Percentiles rank a stretch among this genome's conserved stretches.
These are phyloP conservation scores for Grifola frondosa DNA, from an alignment of 1,284 basidiomycete genomes.

Conservation along the genomic window DNA sequence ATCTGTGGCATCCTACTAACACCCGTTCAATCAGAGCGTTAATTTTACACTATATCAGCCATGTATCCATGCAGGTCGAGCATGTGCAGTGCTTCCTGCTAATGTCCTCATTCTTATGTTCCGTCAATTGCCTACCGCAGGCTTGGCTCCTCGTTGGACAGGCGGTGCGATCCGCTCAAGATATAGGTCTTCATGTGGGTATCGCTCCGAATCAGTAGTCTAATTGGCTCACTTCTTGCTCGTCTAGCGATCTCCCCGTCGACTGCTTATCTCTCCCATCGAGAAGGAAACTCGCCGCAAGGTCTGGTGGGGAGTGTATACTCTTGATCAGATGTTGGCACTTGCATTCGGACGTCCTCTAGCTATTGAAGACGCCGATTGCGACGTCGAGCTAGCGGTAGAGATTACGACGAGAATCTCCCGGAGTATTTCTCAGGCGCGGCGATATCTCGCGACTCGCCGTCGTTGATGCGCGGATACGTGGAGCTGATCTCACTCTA, in stretches of 20 bases:
- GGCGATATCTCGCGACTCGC: slow-evolving; percentile 50
- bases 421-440: slow-evolving; percentile 69
- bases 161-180: slow-evolving; percentile 83
- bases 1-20: slow-evolving; percentile 22
- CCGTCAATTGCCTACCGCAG: slow-evolving; percentile 87
- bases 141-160: slow-evolving; percentile 89
- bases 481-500: slow-evolving; percentile 76
- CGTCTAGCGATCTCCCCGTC: slow-evolving; percentile 73
- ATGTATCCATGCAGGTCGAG: slow-evolving; percentile 73
- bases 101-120: slow-evolving; percentile 85
- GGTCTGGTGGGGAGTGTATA: slow-evolving; percentile 91
- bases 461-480: slow-evolving; percentile 78
- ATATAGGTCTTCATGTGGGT: slow-evolving; percentile 86
- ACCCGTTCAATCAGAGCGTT: slow-evolving; percentile 60
- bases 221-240: slow-evolving; percentile 21
- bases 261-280: slow-evolving; percentile 64
- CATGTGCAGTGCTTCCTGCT: slow-evolving; percentile 89
- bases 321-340: slow-evolving; percentile 86
- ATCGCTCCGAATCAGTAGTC: too few species aligned
- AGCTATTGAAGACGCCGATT: slow-evolving; percentile 77
- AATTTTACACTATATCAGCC: slow-evolving; percentile 86
- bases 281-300: slow-evolving; percentile 87
- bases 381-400: slow-evolving; percentile 78
- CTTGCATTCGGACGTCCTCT: slow-evolving; percentile 81
- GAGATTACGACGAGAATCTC: slow-evolving; percentile 76